Base-by-base conservation (phyloP, 495 filamentous ascomycete species). In the Talaromyces wortmannii region DNA sequence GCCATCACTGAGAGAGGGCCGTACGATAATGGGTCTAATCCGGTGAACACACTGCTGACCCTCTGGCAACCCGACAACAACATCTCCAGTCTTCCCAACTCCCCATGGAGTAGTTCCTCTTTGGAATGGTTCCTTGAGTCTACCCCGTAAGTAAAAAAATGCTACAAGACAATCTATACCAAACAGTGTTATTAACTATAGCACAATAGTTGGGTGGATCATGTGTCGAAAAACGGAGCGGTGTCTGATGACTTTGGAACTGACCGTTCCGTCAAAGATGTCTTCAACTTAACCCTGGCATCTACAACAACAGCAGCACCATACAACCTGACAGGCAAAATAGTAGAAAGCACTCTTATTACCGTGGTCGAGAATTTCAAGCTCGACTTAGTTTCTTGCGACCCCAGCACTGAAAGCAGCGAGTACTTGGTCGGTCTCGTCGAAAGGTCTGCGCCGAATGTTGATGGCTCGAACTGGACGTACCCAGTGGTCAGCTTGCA, bases 31-130 rank as follows among this genome's bases (percentile, higher is more conserved):
- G 51, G 47, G 12, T 36, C 13, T 7, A 57, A 59, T 42, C 44
- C 50, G 44, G 52, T 63, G 2, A 63, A 57, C 18, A 16, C 31
- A 0, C 18, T 55, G 5, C 55, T 61, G 49, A 50, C 52, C 6
- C 32, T 61, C 31, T 50, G 56, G 56, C 31, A 42, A 29, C 44
- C 51, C 30, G 53, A 31, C 16, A n/a, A 31, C 36, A 55, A 55
- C 29, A 15, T 58, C 29, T 56, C 48, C 17, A 8, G 13, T 31
- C 17, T 48, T 46, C 50, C 51, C 45, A 7, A 8, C 4, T 51
- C 46, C 10, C 16, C 30, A 10, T 48, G 7, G 29, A 50, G 46
- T 29, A 6, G 13, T 31, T 30, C 45, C 8, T 16, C 15, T 10
- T 11, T 10, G 45, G 45, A 18, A 5, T 47, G 45, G 45, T 10